A percentile compares a stretch with the other conserved stretches of the same genome.
Evolutionary conservation across 2,329 filamentous ascomycete genomes (phyloP).

Genomic region (Alternaria longipes): DNA sequence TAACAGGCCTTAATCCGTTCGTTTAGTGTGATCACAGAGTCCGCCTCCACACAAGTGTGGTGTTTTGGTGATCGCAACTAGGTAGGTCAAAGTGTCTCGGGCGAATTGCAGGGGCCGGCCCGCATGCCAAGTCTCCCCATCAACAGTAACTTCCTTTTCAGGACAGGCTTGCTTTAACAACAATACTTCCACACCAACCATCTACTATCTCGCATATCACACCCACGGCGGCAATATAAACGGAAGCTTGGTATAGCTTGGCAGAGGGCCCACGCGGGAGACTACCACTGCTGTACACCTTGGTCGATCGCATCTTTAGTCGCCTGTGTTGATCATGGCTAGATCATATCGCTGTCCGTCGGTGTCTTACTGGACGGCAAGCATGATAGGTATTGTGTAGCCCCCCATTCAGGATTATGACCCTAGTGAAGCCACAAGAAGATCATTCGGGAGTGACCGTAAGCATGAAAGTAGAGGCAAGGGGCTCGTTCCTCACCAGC

Average conservation of each 20-base stretch:
- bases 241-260: neutral
- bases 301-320: neutral
- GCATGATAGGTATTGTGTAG: neutral
- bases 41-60: neutral
- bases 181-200: constrained; percentile 2
- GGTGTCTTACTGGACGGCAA: neutral
- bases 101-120: neutral
- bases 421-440: neutral
- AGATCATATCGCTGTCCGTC: neutral
- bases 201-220: neutral
- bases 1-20: neutral
- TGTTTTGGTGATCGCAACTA: constrained; percentile 3
- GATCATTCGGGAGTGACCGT: neutral
- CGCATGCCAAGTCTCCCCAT: constrained; percentile 1
- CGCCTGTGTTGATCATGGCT: neutral
- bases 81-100: neutral
- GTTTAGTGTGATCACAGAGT: neutral
- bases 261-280: neutral
- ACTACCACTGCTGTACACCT: neutral
- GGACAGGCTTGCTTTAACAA: neutral
- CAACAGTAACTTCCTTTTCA: constrained; percentile 3
- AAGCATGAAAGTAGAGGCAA: neutral
- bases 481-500: neutral
- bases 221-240: neutral
- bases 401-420: neutral